A percentile compares a stretch with the other conserved stretches of the same genome.
Evolutionary conservation across 2,329 filamentous ascomycete species (phyloP).

Genomic region (Pyrenochaeta sp.): DNA sequence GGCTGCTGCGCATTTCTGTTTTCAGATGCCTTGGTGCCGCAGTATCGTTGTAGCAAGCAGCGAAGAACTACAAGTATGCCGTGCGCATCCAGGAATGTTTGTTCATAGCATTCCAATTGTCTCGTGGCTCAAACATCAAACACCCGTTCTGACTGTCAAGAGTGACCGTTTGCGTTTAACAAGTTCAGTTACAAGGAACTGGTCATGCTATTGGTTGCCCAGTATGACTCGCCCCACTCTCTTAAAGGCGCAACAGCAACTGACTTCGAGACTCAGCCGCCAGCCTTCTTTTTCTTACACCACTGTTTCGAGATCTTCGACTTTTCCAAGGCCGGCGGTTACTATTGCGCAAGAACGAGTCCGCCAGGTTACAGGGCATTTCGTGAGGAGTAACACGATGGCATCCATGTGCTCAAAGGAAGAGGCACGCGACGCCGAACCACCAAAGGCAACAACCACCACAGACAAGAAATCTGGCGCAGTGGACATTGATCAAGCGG

Average conservation of each 20-base stretch:
- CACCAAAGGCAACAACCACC: conserved; percentile 1
- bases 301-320: conserved; percentile 12
- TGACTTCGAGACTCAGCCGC: conserved; percentile 16
- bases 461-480: not conserved
- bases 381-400: conserved; percentile 12
- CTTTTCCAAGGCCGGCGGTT: conserved; percentile 12
- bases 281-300: conserved; percentile 21
- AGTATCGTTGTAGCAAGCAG: not conserved
- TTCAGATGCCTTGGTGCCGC: too few relatives aligned
- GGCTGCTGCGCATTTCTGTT: too few relatives aligned
- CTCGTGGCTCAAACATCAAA: not conserved
- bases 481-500: conserved; percentile 28
- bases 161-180: conserved; percentile 10
- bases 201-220: conserved; percentile 16
- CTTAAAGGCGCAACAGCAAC: conserved; percentile 4
- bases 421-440: conserved; percentile 4
- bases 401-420: conserved; percentile 3
- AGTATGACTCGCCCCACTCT: conserved; percentile 17
- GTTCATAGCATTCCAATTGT: not conserved
- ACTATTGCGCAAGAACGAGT: conserved; percentile 7
- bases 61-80: conserved; percentile 8
- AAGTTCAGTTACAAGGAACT: not conserved
- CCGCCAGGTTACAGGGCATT: conserved; percentile 8
- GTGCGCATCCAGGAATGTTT: conserved; percentile 4
- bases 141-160: not conserved